phyloP scores from a whole-genome alignment of 2,329 filamentous ascomycete species.

The Ascochyta koolunga region DNA sequence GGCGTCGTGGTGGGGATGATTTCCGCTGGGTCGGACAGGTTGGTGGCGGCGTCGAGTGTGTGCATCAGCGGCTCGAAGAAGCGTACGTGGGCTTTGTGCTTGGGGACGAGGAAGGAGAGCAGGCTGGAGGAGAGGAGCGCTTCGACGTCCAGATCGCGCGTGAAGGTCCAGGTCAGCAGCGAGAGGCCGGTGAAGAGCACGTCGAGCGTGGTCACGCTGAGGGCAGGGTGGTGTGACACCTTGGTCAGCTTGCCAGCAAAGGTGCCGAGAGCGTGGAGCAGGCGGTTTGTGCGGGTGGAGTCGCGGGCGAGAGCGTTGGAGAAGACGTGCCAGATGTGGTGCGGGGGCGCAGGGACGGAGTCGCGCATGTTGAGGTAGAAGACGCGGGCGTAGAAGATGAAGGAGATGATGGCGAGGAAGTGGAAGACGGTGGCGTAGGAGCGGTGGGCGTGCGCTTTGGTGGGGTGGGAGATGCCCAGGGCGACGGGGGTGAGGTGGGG shows the following conservation, averaged over 20 bases:
- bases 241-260: constrained; percentile 53
- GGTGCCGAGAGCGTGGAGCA: constrained; percentile 33
- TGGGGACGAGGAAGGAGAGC: constrained; percentile 34
- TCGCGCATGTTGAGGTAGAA: constrained; percentile 53
- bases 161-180: constrained; percentile 64
- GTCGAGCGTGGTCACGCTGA: constrained; percentile 64
- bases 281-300: constrained; percentile 38
- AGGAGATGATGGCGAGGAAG: constrained; percentile 53
- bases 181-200: constrained; percentile 62
- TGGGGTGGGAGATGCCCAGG: constrained; percentile 56
- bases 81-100: constrained; percentile 33
- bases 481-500: constrained; percentile 52
- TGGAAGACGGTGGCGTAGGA: constrained; percentile 58
- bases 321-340: constrained; percentile 43
- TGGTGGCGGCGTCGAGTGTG: constrained; percentile 5
- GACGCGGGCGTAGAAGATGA: constrained; percentile 55
- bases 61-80: constrained; percentile 14
- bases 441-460: constrained; percentile 48
- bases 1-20: constrained; percentile 20
- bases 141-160: constrained; percentile 58
- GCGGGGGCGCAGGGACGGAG: constrained; percentile 56
- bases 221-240: constrained; percentile 62
- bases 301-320: constrained; percentile 54
- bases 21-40: constrained; percentile 14
- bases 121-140: constrained; percentile 54